A percentile compares a stretch with the other conserved stretches of the same genome.
These are phyloP conservation scores for Saturnispora zaruensis DNA, from an alignment of 805 yeast species.

Conservation along the genomic window DNA sequence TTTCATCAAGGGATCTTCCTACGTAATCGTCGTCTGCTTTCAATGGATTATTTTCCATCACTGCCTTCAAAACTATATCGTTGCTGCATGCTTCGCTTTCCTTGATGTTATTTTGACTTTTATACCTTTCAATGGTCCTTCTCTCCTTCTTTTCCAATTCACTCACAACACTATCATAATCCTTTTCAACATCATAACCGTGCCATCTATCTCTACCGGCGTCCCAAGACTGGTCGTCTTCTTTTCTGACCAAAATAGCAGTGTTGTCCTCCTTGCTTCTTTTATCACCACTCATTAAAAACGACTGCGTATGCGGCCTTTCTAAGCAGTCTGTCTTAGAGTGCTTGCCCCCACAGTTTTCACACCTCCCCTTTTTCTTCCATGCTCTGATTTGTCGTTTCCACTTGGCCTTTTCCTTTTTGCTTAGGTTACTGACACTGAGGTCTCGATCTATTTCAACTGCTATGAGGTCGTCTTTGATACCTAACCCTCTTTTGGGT, in stretches of 20 bases:
- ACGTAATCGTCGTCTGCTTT: slow-evolving; percentile 27
- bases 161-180: slow-evolving; percentile 44
- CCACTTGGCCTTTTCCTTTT: slow-evolving; percentile 3
- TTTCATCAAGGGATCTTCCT: slow-evolving; percentile 64
- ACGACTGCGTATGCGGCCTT: slow-evolving; percentile 39
- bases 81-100: slow-evolving; percentile 36
- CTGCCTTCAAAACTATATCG: slow-evolving; percentile 31
- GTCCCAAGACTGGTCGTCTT: slow-evolving; percentile 26
- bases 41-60: slow-evolving; percentile 10
- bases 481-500: slow-evolving; percentile 50
- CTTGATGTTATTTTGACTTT: slow-evolving; percentile 6
- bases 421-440: slow-evolving; percentile 4
- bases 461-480: slow-evolving; percentile 34
- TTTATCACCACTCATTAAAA: slow-evolving; percentile 20
- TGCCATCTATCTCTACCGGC: slow-evolving; percentile 63
- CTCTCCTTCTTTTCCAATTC: slow-evolving; percentile 37
- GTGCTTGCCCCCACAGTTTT: slow-evolving; percentile 54
- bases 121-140: slow-evolving; percentile 17
- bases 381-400: slow-evolving; percentile 8
- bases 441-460: slow-evolving; percentile 16
- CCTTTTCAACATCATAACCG: slow-evolving; percentile 55
- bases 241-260: slow-evolving; percentile 16
- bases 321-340: slow-evolving; percentile 48
- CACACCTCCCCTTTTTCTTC: slow-evolving; percentile 34
- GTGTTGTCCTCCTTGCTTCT: slow-evolving; percentile 3